These are phyloP conservation scores for Nitzschia putrida DNA, from an alignment of 108 stramenopile species.

Conservation along the genomic window DNA sequence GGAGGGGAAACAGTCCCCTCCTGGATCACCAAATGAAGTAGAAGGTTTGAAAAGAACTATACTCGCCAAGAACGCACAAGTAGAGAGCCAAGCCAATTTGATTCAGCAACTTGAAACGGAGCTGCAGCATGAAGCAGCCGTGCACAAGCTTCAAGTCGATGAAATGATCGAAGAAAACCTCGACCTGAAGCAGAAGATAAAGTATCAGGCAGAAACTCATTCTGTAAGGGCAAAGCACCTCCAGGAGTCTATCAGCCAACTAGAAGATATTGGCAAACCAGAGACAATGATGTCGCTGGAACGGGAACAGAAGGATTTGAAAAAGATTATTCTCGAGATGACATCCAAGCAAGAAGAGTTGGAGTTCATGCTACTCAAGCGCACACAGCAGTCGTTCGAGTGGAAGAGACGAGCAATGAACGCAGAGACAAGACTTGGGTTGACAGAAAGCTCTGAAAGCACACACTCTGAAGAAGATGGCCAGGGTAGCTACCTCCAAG, in stretches of 20 bases:
- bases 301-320: slow-evolving; percentile 2
- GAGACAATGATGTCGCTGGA: slow-evolving; percentile 25
- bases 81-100: slow-evolving; percentile 9
- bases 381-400: slow-evolving; percentile 32
- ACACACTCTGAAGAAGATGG: slow-evolving; percentile 12
- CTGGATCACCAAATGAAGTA: slow-evolving; percentile 13
- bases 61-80: slow-evolving; percentile 7
- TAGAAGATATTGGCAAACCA: slow-evolving; percentile 6
- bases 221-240: slow-evolving; percentile 12
- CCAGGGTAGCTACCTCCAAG: slow-evolving; percentile 37
- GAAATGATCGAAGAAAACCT: slow-evolving; percentile 29
- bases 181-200: slow-evolving; percentile 16
- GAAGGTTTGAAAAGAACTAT: slow-evolving; percentile 7
- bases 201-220: slow-evolving; percentile 22
- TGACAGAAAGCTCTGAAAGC: slow-evolving; percentile 5
- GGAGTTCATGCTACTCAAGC: slow-evolving; percentile 7
- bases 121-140: slow-evolving; percentile 25
- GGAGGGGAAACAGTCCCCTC: background rate
- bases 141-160: slow-evolving; percentile 30
- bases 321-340: slow-evolving; percentile 21
- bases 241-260: slow-evolving; percentile 14
- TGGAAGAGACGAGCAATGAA: slow-evolving; percentile 40
- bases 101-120: slow-evolving; percentile 13
- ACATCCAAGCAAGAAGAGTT: slow-evolving; percentile 16
- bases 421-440: slow-evolving; percentile 26